Conservation (phyloP, 352 stramenopile species). For the Globisporangium takayamanum region DNA sequence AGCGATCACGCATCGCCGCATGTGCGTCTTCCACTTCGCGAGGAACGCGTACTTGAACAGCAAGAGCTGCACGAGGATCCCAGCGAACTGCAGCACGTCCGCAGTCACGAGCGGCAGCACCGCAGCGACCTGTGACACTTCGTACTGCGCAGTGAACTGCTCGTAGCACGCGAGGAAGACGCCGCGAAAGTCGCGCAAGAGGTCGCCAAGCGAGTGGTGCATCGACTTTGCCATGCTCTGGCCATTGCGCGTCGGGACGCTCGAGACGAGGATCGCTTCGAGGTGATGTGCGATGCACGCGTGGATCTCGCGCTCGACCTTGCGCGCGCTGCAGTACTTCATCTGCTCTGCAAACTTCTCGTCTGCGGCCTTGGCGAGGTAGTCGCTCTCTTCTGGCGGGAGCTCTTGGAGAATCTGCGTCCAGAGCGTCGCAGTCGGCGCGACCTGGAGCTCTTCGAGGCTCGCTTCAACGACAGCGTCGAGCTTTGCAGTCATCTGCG, state of each 20-base stretch:
- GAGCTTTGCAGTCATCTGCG: conserved; percentile 39
- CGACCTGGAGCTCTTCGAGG: conserved; percentile 17
- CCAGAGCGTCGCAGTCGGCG: conserved; percentile 21
- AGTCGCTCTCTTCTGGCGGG: conserved; percentile 35
- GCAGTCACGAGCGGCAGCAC: conserved; percentile 38
- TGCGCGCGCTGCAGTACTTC: conserved; percentile 35
- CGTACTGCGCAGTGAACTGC: conserved; percentile 9
- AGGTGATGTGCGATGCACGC: conserved; percentile 36
- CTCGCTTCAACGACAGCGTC: conserved; percentile 33
- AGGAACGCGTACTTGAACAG: conserved; percentile 47
- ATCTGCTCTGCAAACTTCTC: conserved; percentile 58
- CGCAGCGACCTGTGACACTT: conserved; percentile 15
- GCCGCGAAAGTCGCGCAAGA: conserved; percentile 41
- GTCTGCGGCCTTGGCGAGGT: conserved; percentile 42
- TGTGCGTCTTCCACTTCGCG: conserved; percentile 12
- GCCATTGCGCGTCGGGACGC: conserved; percentile 31
- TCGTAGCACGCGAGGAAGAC: conserved; percentile 48
- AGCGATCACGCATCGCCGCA: conserved; percentile 42
- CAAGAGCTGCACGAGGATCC: conserved; percentile 47
- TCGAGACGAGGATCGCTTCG: conserved; percentile 27
- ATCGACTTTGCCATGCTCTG: conserved; percentile 29
- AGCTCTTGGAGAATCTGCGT: conserved; percentile 34
- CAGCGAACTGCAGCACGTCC: conserved; percentile 45
- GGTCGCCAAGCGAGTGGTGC: conserved; percentile 42
- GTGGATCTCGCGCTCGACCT: conserved; percentile 23